Percentiles rank a stretch among this genome's conserved stretches.
Conservation (phyloP, 2,329 filamentous ascomycete species). For the Thermothelomyces thermophilus region DNA sequence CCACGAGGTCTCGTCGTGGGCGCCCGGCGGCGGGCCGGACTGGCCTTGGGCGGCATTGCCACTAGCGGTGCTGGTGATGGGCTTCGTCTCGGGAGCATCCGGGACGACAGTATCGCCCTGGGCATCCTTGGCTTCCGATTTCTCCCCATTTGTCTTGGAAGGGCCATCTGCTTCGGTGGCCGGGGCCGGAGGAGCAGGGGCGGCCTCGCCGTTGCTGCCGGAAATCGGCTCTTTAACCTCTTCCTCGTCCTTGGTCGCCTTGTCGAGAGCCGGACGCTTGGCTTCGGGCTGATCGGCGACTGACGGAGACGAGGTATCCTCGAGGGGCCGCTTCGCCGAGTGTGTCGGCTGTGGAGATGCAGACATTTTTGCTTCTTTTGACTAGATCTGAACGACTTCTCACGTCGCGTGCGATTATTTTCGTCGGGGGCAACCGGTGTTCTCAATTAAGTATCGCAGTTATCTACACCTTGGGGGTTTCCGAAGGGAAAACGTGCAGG, state of each 20-base stretch:
- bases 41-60: conserved; percentile 36
- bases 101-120: conserved; percentile 65
- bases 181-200: conserved; percentile 26
- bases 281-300: conserved; percentile 92
- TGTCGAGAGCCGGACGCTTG: conserved; percentile 93
- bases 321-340: conserved; percentile 83
- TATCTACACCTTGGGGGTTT: conserved; percentile 81
- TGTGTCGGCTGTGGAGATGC: conserved; percentile 62
- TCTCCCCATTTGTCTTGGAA: conserved; percentile 45
- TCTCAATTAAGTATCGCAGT: conserved; percentile 40
- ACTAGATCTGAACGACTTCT: conserved; percentile 28
- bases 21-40: conserved; percentile 42
- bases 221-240: conserved; percentile 41
- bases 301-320: conserved; percentile 93
- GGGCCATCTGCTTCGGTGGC: conserved; percentile 43
- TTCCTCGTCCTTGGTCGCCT: conserved; percentile 67
- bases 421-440: conserved; percentile 32
- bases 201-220: conserved; percentile 33
- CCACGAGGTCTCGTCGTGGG: conserved; percentile 89
- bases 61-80: conserved; percentile 34
- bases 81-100: conserved; percentile 54
- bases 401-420: conserved; percentile 28
- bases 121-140: conserved; percentile 46
- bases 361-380: conserved; percentile 76
- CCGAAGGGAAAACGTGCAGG: conserved; percentile 93